Evolutionary conservation across 345 rosid species (phyloP), one percentile per base, ranked within the genome.

Genomic region (Camelina neglecta): DNA sequence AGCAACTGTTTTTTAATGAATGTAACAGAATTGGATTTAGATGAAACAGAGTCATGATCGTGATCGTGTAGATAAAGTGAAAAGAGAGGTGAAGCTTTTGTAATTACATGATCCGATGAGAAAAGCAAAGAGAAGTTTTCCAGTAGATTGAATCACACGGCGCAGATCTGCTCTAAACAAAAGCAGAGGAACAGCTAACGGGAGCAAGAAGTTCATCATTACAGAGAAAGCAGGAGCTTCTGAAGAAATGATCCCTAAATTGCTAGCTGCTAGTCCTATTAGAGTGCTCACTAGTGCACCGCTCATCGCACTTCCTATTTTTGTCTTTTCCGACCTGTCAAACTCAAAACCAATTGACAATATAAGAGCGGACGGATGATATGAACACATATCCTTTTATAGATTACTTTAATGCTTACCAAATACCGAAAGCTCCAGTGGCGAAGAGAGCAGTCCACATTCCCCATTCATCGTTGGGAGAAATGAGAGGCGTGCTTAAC

Each of bases 211-310:
- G 63, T 83, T 84, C 82, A 89, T 60, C 48, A 89, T 89, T 7
- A 80, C 49, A 1, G 84, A 60, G 45, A 85, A 88, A 1, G 86
- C 85, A 0, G 79, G 84, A 33, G 90, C 84, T 72, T 85, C 89
- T 54, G 80, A 81, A 3, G 93, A 83, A 55, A 90, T 82, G 31
- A 91, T 41, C 35, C 97, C 48, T 44, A 44, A 44, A 13, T 44
- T 44, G 7, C 93, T 85, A 11, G 90, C 89, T 24, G 83, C 87
- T 2, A 87, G 89, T 29, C 92, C 93, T 31, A 88, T 77, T 77
- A 89, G 77, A 41, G 88, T 87, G 84, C 89, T 91, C 58, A 87
- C 93, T 15, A 89, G 50, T 13, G 96, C 96, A 36, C 87, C 90
- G 44, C 93, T 89, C 82, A 89, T 67, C n/a, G 87, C 78, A 64